phyloP scores from a whole-genome alignment of 2,329 filamentous ascomycete species.

The Alternaria viburni region DNA sequence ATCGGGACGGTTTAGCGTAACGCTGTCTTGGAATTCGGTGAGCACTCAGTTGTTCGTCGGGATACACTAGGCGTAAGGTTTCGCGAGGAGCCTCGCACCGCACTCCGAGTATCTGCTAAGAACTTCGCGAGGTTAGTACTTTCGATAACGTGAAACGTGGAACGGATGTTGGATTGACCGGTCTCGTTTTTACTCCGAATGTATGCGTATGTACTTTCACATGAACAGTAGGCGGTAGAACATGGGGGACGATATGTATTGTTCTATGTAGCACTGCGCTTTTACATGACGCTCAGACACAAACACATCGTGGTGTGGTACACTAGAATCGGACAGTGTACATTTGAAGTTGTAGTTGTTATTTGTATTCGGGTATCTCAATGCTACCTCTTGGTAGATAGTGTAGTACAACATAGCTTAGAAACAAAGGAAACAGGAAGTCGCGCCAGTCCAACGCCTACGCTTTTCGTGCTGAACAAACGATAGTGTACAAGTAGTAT shows the following conservation, averaged over 20 bases:
- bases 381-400: not conserved
- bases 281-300: not conserved
- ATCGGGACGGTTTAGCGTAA: not conserved
- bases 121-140: not conserved
- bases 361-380: not conserved
- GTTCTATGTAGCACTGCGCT: not conserved
- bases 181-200: no score
- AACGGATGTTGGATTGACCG: not conserved
- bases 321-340: not conserved
- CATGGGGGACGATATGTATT: no score
- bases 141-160: not conserved
- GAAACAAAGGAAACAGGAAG: not conserved
- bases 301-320: not conserved
- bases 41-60: not conserved
- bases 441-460: not conserved
- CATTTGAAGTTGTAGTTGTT: not conserved
- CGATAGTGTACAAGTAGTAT: not conserved
- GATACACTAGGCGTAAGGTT: not conserved
- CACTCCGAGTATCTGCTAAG: not conserved
- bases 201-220: no score
- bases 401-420: not conserved
- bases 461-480: not conserved
- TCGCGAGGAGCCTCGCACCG: not conserved
- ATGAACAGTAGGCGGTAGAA: no score
- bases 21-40: not conserved